These are phyloP conservation scores for Xylariaceae sp. DNA, from an alignment of 2,329 filamentous ascomycete genomes.

Conservation along the genomic window DNA sequence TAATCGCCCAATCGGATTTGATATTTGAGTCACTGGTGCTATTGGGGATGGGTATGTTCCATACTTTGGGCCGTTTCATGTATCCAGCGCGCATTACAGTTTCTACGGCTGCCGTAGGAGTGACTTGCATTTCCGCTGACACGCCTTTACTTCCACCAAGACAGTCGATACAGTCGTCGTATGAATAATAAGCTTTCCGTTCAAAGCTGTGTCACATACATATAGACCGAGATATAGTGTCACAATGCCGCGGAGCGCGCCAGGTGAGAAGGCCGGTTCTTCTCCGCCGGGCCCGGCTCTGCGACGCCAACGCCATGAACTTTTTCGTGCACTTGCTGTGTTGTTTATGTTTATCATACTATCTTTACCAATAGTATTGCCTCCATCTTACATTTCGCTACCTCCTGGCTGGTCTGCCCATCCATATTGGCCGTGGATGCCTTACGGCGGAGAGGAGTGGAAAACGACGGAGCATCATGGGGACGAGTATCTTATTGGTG, in stretches of 20 bases:
- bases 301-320: neutral
- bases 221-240: neutral
- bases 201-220: neutral
- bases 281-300: slow-evolving; percentile 3
- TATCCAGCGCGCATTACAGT: neutral
- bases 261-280: slow-evolving; percentile 11
- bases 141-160: neutral
- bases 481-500: slow-evolving; percentile 55
- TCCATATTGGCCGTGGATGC: slow-evolving; percentile 8
- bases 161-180: neutral
- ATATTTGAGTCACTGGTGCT: neutral
- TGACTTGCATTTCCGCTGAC: slow-evolving; percentile 11
- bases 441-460: slow-evolving; percentile 6
- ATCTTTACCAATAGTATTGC: slow-evolving; percentile 7
- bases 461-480: slow-evolving; percentile 5
- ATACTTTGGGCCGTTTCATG: neutral
- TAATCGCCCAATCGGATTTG: neutral
- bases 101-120: neutral
- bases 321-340: neutral
- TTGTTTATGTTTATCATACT: slow-evolving; percentile 1
- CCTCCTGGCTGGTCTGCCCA: slow-evolving; percentile 3
- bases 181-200: slow-evolving; percentile 4
- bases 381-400: slow-evolving; percentile 4
- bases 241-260: slow-evolving; percentile 11
- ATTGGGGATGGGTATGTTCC: neutral